Evolutionary conservation across 768 basidiomycete genomes (phyloP).

Genomic region (Leccinum incarnatum): DNA sequence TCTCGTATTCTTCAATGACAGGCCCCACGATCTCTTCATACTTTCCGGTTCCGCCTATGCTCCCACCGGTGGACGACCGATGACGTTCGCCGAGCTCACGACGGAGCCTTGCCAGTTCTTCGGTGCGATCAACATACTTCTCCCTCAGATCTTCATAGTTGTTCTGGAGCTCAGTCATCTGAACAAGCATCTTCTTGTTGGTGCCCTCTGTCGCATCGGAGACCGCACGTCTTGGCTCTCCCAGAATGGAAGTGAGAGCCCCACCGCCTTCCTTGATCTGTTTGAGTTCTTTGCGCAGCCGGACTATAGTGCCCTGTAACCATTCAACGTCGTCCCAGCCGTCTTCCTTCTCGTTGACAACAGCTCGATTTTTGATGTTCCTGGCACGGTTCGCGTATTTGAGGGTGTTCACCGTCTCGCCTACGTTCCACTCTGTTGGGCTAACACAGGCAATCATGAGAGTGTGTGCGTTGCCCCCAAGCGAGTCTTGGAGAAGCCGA

Average conservation of each 20-base stretch:
- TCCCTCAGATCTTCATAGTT: constrained; percentile 82
- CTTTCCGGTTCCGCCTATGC: constrained; percentile 65
- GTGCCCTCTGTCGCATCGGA: constrained; percentile 52
- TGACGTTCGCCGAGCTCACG: constrained; percentile 77
- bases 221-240: constrained; percentile 26
- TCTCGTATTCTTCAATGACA: constrained; percentile 98
- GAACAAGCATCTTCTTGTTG: constrained; percentile 72
- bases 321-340: constrained; percentile 99
- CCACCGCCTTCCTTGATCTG: constrained; percentile 65
- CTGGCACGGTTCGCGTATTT: constrained; percentile 97
- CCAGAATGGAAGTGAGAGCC: constrained; percentile 23
- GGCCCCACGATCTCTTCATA: constrained; percentile 95
- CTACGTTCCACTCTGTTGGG: constrained; percentile 92
- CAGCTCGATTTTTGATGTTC: constrained; percentile 94
- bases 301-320: constrained; percentile 82
- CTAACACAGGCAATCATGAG: constrained; percentile 99
- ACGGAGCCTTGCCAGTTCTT: constrained; percentile 79
- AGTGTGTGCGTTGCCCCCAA: constrained; percentile 96
- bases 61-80: constrained; percentile 54
- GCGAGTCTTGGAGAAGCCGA: constrained; percentile 71
- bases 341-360: constrained; percentile 91
- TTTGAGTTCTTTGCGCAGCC: constrained; percentile 86
- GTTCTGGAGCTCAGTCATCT: constrained; percentile 80
- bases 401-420: constrained; percentile 91
- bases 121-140: constrained; percentile 85